Base-by-base conservation (phyloP, 1,139 yeast species). In the Candida sp. region DNA sequence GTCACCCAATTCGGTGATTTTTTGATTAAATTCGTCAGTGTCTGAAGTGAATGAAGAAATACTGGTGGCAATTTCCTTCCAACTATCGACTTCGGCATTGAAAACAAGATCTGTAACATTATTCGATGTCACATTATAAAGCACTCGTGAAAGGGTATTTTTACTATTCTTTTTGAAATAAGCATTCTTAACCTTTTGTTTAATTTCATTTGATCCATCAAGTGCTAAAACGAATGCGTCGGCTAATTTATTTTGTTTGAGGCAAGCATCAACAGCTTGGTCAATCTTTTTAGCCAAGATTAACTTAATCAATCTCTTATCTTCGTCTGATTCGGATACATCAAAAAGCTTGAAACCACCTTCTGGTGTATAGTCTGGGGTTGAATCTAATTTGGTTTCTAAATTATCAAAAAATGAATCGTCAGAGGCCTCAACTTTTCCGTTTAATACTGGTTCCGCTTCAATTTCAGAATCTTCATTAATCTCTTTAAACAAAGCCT, bases 201-300 rank as follows among this genome's bases (percentile, higher is more conserved):
- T 85, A 55, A 84, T 68, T 5, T 70, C 73, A 21, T 77, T 80
- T n/a, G 82, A 63, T 3, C 86, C 87, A 56, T 84, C 85, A 55
- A 87, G 67, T 0, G 98, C 88, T 48, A 95, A 75, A 36, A 91
- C 71, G 52, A 91, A 76, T 3, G 98, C 97, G 60, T 93, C 98
- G 21, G 79, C 65, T 34, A 89, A 67, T 46, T 79, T 77, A 44
- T 79, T 85, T 39, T 79, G 77, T 41, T 80, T 75, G 47, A 95
- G 70, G 50, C 95, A 83, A 36, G 75, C 59, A 33, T 81, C 75
- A 6, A 89, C 84, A 0, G 98, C 97, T 23, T 75, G 73, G 25
- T 78, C 80, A 45, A 79, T 68, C 45, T 88, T 76, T 46, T 91
- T 91, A 15, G 66, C 61, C 49, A 91, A 71, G 36, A 90, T 63